Conservation (phyloP, 140 eudicot species). For the Flaveria floridana region DNA sequence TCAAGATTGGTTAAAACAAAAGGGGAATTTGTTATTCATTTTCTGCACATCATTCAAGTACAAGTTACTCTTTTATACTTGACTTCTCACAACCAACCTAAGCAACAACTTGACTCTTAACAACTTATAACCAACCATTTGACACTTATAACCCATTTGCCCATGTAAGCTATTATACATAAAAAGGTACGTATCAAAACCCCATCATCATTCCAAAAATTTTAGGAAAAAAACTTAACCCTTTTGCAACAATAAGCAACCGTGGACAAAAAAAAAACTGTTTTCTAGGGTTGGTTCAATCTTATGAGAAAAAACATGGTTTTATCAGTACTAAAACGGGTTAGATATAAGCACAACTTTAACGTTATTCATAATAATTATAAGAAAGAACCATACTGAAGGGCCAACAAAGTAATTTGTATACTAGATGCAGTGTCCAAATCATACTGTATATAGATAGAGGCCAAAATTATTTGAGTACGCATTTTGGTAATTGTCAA, state of each 20-base stretch:
- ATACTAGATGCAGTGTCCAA: neutral
- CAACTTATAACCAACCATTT: too few species aligned
- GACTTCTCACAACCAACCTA: too few species aligned
- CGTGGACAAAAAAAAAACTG: neutral
- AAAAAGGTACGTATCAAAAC: neutral
- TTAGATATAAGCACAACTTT: neutral
- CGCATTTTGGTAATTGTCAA: neutral
- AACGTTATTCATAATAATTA: neutral
- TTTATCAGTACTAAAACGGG: neutral
- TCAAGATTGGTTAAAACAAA: too few species aligned
- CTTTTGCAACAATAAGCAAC: conserved; percentile 1
- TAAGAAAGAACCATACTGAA: neutral
- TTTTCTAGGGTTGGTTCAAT: neutral
- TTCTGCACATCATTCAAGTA: too few species aligned
- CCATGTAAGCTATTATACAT: too few species aligned
- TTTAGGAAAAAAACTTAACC: neutral
- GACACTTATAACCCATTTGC: too few species aligned
- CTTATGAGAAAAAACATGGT: neutral
- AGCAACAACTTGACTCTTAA: too few species aligned
- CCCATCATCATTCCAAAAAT: neutral
- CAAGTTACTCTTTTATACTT: too few species aligned
- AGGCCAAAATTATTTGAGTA: neutral
- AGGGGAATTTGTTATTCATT: too few species aligned
- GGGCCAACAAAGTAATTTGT: neutral
- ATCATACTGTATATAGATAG: neutral